phyloP scores from a whole-genome alignment of 805 yeast species.

The Spathaspora hagerdaliae region DNA sequence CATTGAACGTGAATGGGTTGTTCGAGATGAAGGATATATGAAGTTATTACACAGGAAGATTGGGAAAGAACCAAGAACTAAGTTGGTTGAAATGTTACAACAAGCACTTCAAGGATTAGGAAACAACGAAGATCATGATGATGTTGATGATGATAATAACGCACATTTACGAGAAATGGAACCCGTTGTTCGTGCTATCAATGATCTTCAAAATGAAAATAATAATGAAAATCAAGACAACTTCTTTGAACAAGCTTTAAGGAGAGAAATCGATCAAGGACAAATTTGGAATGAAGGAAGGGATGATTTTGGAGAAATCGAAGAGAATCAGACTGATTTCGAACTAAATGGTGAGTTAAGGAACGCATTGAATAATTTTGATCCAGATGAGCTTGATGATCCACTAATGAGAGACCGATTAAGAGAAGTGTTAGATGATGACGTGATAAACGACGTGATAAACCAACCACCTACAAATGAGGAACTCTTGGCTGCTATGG shows the following conservation, averaged over 20 bases:
- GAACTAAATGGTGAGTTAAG: background rate
- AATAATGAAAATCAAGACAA: slow-evolving; percentile 6
- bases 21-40: slow-evolving; percentile 63
- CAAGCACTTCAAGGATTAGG: slow-evolving; percentile 22
- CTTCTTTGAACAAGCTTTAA: slow-evolving; percentile 14
- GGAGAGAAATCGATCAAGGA: slow-evolving; percentile 15
- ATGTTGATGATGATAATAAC: slow-evolving; percentile 7
- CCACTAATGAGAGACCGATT: background rate
- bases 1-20: slow-evolving; percentile 67
- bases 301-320: slow-evolving; percentile 11
- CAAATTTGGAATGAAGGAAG: background rate
- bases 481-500: background rate
- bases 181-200: slow-evolving; percentile 23
- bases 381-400: slow-evolving; percentile 5
- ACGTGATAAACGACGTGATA: too few species aligned
- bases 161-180: slow-evolving; percentile 21
- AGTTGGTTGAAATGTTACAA: slow-evolving; percentile 35
- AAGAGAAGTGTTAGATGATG: background rate
- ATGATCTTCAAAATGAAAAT: slow-evolving; percentile 17
- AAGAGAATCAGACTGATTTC: slow-evolving; percentile 4
- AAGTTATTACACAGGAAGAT: slow-evolving; percentile 55
- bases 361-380: background rate
- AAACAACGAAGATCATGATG: slow-evolving; percentile 13
- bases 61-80: slow-evolving; percentile 51
- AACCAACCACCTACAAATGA: background rate